phyloP scores from a whole-genome alignment of 176 grass and related monocot genomes.

The Otatea glauca region DNA sequence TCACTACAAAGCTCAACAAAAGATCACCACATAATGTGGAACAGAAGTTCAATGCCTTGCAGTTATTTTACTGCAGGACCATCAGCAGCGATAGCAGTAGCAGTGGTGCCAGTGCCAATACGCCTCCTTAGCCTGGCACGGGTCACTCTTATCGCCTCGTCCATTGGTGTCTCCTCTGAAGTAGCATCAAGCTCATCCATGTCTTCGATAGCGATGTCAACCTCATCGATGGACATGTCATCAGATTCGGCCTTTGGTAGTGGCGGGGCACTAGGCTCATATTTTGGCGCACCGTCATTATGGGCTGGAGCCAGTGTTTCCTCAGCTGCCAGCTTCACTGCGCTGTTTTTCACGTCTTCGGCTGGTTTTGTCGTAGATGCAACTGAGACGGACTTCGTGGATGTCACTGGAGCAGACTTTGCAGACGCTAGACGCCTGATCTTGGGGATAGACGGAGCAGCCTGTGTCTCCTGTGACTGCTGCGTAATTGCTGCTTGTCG shows the following conservation, averaged over 20 bases:
- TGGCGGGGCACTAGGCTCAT: conserved; percentile 18
- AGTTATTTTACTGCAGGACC: conserved; percentile 5
- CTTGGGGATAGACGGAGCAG: conserved; percentile 25
- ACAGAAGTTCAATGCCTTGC: background rate
- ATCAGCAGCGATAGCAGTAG: conserved; percentile 22
- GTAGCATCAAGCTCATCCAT: conserved; percentile 13
- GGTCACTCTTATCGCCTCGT: conserved; percentile 59
- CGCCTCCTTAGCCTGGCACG: conserved; percentile 54
- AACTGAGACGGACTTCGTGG: conserved; percentile 30
- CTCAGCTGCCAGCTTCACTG: background rate
- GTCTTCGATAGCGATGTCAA: background rate
- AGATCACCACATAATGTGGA: background rate
- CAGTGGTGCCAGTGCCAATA: conserved; percentile 31
- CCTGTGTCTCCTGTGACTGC: conserved; percentile 27
- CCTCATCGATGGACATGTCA: conserved; percentile 30
- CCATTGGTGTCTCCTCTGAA: conserved; percentile 50
- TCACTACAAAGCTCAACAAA: conserved; percentile 5
- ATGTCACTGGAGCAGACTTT: conserved; percentile 30
- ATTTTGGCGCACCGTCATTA: background rate
- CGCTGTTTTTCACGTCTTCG: background rate
- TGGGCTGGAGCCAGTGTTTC: background rate
- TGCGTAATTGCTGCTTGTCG: conserved; percentile 12
- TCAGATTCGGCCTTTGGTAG: conserved; percentile 26
- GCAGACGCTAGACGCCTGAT: conserved; percentile 18
- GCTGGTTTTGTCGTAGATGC: background rate